These are phyloP conservation scores for Achlya hypogyna DNA, from an alignment of 352 stramenopile species.

Conservation along the genomic window DNA sequence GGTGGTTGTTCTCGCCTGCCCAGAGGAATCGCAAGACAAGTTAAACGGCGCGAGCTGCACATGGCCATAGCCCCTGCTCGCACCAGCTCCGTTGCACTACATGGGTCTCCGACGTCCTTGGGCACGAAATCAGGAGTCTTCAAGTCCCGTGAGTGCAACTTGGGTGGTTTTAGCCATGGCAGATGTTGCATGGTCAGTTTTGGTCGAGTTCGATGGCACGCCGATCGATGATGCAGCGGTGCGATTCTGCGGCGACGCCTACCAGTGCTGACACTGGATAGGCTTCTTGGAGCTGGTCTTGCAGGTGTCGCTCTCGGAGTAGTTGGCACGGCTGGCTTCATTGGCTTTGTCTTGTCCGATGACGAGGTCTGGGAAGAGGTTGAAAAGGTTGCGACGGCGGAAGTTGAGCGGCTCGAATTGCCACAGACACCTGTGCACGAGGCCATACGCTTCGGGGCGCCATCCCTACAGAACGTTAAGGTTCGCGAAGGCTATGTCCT, in stretches of 20 bases:
- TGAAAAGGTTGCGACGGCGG: constrained; percentile 11
- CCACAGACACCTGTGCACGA: constrained; percentile 30
- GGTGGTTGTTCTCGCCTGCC: background rate
- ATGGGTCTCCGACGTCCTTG: too few species aligned
- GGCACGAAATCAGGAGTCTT: too few species aligned
- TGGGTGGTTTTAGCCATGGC: too few species aligned
- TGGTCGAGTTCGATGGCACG: too few species aligned
- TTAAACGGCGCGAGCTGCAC: too few species aligned
- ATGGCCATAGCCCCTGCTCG: too few species aligned
- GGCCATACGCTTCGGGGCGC: constrained; percentile 59
- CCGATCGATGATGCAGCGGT: too few species aligned
- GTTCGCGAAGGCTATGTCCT: constrained; percentile 73
- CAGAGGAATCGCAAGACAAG: background rate
- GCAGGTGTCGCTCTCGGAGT: constrained; percentile 46
- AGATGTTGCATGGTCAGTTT: too few species aligned
- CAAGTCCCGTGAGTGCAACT: too few species aligned
- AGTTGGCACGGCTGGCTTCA: constrained; percentile 31
- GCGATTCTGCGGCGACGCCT: too few species aligned
- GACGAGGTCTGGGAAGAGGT: constrained; percentile 15
- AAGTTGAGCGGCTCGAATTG: constrained; percentile 15
- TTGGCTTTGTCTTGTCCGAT: constrained; percentile 19
- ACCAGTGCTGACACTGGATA: too few species aligned
- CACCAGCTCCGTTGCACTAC: too few species aligned
- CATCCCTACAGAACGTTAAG: constrained; percentile 57
- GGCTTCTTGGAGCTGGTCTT: background rate